These are phyloP conservation scores for Starmerella gropengiesseri DNA, from an alignment of 805 yeast species.

Conservation along the genomic window DNA sequence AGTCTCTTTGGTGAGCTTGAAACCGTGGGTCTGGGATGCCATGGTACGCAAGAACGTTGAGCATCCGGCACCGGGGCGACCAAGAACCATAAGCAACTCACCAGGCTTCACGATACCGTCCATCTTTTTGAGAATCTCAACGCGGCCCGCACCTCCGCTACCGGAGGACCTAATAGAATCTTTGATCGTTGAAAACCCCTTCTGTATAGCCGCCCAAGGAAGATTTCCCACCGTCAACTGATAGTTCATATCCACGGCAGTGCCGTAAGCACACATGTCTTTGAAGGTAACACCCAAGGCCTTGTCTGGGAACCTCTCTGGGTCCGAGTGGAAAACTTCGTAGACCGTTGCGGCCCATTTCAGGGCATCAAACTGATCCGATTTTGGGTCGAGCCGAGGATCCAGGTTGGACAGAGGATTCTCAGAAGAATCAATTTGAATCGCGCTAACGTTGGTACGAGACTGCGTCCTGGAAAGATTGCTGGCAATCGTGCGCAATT, in stretches of 20 bases:
- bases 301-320: constrained; percentile 47
- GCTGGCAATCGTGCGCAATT: not conserved
- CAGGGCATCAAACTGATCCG: constrained; percentile 43
- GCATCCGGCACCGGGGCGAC: constrained; percentile 74
- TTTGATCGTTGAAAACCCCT: constrained; percentile 18
- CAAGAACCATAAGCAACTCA: constrained; percentile 57
- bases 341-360: constrained; percentile 57
- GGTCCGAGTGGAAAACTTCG: constrained; percentile 42
- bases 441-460: not conserved
- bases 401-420: no score
- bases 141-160: no score
- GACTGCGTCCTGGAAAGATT: not conserved
- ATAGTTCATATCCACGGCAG: constrained; percentile 49
- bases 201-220: constrained; percentile 25
- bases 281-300: constrained; percentile 54
- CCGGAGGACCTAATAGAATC: constrained; percentile 34
- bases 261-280: constrained; percentile 54
- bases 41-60: constrained; percentile 56
- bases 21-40: constrained; percentile 45
- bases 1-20: constrained; percentile 40
- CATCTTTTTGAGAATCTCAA: constrained; percentile 24
- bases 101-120: constrained; percentile 45
- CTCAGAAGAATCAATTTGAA: not conserved
- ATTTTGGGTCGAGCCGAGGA: constrained; percentile 47
- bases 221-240: constrained; percentile 48